A percentile compares a stretch with the other conserved stretches of the same genome.
These are phyloP conservation scores for Leccinum boreale DNA, from an alignment of 768 basidiomycete species.

Conservation along the genomic window DNA sequence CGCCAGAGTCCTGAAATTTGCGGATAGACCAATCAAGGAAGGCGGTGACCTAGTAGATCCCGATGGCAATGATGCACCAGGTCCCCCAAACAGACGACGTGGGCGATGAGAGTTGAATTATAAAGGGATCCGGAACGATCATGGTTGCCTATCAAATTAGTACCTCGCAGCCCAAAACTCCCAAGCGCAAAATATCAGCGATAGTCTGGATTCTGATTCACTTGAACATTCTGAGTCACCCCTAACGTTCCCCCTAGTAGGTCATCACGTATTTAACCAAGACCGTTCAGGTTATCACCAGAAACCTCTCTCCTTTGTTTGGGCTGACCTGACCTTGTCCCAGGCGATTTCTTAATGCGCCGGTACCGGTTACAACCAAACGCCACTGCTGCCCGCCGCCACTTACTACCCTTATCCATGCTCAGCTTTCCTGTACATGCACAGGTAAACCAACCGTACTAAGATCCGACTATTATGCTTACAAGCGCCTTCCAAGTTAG, in stretches of 20 bases:
- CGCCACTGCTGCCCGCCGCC: background rate
- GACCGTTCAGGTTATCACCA: too few species aligned
- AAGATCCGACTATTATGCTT: too few species aligned
- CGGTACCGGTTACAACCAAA: background rate
- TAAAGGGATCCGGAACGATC: too few species aligned
- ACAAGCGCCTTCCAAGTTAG: background rate
- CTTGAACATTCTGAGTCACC: too few species aligned
- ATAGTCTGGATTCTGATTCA: too few species aligned
- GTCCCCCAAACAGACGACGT: background rate
- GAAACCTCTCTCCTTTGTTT: too few species aligned
- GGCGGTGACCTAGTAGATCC: background rate
- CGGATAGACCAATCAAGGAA: background rate
- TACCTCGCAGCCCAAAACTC: too few species aligned
- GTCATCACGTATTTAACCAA: too few species aligned
- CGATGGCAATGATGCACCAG: background rate
- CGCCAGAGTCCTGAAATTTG: background rate
- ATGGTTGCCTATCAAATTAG: too few species aligned
- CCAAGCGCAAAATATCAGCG: too few species aligned
- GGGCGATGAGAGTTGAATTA: too few species aligned
- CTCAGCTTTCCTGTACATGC: background rate
- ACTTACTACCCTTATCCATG: background rate
- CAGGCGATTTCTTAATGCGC: background rate
- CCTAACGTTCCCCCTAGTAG: too few species aligned
- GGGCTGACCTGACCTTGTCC: background rate
- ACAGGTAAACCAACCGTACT: background rate